Percentiles rank a stretch among this genome's conserved stretches.
phyloP scores from a whole-genome alignment of 768 basidiomycete species.

The Coprinopsis marcescibilis region DNA sequence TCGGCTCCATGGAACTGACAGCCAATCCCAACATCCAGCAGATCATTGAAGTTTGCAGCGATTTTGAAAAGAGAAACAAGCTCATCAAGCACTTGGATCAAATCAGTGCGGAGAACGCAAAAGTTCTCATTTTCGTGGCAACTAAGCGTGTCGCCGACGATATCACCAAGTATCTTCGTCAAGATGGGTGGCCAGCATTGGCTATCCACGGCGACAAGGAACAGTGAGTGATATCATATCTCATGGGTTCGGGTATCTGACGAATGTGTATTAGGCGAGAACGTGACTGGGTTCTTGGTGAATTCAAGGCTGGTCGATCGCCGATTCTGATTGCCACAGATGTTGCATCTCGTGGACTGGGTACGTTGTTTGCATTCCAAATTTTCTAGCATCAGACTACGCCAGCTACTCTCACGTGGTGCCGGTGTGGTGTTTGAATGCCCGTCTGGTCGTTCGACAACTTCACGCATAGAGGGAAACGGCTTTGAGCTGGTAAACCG shows the following conservation, averaged over 20 bases:
- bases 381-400: background rate
- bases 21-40: constrained; percentile 98
- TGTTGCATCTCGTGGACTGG: constrained; percentile 98
- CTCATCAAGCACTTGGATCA: constrained; percentile 95
- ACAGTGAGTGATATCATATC: constrained; percentile 53
- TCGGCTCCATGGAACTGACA: constrained; percentile 96
- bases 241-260: background rate
- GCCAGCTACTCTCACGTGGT: background rate
- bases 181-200: constrained; percentile 99
- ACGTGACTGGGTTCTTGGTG: constrained; percentile 97
- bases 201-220: constrained; percentile 99
- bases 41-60: constrained; percentile 93
- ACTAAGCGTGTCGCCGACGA: constrained; percentile 98
- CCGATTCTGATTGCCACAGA: constrained; percentile 99
- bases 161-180: constrained; percentile 93
- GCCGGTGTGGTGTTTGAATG: background rate
- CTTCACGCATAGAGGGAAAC: constrained; percentile 1
- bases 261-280: constrained; percentile 62
- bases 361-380: constrained; percentile 57
- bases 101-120: constrained; percentile 94
- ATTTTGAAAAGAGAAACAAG: constrained; percentile 95
- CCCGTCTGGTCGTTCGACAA: constrained; percentile 1
- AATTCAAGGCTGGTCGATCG: constrained; percentile 97
- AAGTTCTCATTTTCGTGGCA: constrained; percentile 97
- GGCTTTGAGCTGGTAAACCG: constrained; percentile 4